Conservation (phyloP, 2,329 filamentous ascomycete genomes). For the Fusarium oligoseptatum region DNA sequence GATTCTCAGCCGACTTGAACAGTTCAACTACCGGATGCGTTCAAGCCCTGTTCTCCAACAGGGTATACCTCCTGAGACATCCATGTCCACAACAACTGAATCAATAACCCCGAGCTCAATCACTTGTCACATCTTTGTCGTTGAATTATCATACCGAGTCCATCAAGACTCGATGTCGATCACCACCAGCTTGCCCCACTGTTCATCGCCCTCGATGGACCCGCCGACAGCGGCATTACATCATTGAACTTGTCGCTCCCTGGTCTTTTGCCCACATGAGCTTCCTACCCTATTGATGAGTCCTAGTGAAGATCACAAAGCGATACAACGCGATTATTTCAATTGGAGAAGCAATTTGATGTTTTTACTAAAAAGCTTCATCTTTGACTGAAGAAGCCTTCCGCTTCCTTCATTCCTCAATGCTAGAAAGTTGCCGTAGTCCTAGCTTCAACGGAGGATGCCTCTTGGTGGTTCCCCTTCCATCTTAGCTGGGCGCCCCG, state of each 20-base stretch:
- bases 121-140: neutral
- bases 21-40: neutral
- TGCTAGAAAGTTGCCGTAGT: neutral
- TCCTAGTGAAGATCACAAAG: conserved; percentile 27
- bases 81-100: neutral
- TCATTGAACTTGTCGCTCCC: conserved; percentile 34
- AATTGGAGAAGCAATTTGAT: neutral
- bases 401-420: neutral
- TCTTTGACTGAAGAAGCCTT: neutral
- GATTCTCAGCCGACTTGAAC: neutral
- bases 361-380: neutral
- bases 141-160: neutral
- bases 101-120: neutral
- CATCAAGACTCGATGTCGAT: neutral
- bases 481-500: conserved; percentile 36
- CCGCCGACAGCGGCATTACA: conserved; percentile 41
- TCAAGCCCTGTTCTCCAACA: neutral
- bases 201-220: conserved; percentile 4
- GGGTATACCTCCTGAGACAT: neutral
- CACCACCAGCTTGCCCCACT: conserved; percentile 3
- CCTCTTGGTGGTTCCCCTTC: conserved; percentile 13
- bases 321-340: conserved; percentile 8
- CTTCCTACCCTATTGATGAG: conserved; percentile 7
- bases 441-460: conserved; percentile 13
- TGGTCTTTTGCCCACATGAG: conserved; percentile 7